These are phyloP conservation scores for Aspergillus diversus DNA, from an alignment of 495 filamentous ascomycete species.

Conservation along the genomic window DNA sequence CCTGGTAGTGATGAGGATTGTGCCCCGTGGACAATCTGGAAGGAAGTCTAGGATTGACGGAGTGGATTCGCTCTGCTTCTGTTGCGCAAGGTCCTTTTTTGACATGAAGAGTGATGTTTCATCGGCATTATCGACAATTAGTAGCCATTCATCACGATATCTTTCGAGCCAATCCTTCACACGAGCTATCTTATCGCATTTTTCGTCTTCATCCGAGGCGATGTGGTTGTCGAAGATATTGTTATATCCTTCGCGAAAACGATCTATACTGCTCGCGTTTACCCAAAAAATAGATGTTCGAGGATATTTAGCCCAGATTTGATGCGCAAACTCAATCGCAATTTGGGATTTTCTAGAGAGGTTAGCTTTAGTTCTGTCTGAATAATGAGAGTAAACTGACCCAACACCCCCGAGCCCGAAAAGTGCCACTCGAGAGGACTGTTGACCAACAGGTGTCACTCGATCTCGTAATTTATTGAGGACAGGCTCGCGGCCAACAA, in stretches of 20 bases:
- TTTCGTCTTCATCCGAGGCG: constrained; percentile 1
- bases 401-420: constrained; percentile 36
- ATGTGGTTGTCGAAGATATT: constrained; percentile 15
- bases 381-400: constrained; percentile 14
- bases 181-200: constrained; percentile 8
- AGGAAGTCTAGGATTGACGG: constrained; percentile 29
- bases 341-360: constrained; percentile 37
- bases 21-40: constrained; percentile 25
- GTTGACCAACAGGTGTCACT: constrained; percentile 5
- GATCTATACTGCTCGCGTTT: constrained; percentile 36
- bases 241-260: constrained; percentile 41
- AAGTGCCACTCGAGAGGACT: constrained; percentile 26
- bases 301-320: constrained; percentile 24
- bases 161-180: constrained; percentile 24
- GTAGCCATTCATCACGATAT: constrained; percentile 44
- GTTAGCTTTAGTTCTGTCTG: constrained; percentile 13
- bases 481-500: constrained; percentile 16
- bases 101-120: constrained; percentile 35
- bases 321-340: constrained; percentile 45
- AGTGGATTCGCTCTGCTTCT: constrained; percentile 3
- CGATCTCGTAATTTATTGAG: constrained; percentile 7
- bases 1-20: constrained; percentile 34
- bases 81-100: constrained; percentile 13
- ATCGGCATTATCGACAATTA: constrained; percentile 59
- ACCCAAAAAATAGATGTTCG: constrained; percentile 47